Percentiles rank a stretch among this genome's conserved stretches.
Conservation (phyloP, 305 asterid species). For the Rubia tinctorum region DNA sequence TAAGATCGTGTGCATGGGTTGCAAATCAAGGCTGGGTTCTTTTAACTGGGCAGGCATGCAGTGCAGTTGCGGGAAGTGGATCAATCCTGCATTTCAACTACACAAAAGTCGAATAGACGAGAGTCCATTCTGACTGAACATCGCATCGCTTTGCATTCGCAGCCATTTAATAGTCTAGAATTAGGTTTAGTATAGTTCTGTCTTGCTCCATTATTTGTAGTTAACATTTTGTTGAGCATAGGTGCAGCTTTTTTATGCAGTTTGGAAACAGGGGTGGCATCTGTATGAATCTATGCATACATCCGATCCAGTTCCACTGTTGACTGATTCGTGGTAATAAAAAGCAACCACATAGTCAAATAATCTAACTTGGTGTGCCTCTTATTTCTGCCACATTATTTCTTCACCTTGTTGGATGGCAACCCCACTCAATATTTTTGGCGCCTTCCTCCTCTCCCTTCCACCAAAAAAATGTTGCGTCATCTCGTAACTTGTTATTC, state of each 20-base stretch:
- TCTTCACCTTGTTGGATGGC: no score
- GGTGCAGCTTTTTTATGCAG: not conserved
- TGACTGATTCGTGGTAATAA: not conserved
- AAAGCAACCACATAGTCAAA: not conserved
- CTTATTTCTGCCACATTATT: not conserved
- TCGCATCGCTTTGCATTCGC: not conserved
- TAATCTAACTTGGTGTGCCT: not conserved
- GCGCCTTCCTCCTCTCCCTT: no score
- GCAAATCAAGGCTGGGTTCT: slow-evolving; percentile 78
- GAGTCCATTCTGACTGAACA: slow-evolving; percentile 31
- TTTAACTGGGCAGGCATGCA: slow-evolving; percentile 97
- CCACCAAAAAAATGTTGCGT: no score
- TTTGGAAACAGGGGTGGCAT: not conserved
- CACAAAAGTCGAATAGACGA: slow-evolving; percentile 85
- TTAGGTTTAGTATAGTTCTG: not conserved
- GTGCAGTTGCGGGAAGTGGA: slow-evolving; percentile 89
- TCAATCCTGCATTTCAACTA: slow-evolving; percentile 92
- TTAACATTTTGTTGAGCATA: not conserved
- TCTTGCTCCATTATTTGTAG: not conserved
- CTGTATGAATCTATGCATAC: not conserved
- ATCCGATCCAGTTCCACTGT: not conserved
- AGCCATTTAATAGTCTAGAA: not conserved
- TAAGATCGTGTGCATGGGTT: slow-evolving; percentile 76
- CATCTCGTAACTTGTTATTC: no score
- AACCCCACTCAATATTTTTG: no score